Percentiles rank a stretch among this genome's conserved stretches.
These are phyloP conservation scores for Euptelea pleiosperma DNA, from an alignment of 164 flowering plant genomes.

Conservation along the genomic window DNA sequence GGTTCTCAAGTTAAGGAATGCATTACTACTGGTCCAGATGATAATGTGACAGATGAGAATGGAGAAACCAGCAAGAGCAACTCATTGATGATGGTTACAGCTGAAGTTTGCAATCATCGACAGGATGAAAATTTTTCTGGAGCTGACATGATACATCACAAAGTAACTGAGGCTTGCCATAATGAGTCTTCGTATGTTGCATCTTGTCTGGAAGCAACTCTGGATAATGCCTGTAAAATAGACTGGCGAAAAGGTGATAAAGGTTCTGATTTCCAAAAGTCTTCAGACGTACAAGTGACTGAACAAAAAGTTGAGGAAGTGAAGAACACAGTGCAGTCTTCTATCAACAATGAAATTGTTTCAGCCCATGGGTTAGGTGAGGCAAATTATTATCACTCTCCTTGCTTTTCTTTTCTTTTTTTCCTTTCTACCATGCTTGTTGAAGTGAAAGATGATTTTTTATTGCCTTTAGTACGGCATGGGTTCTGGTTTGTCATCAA, in stretches of 20 bases:
- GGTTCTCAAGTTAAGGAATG: conserved; percentile 18
- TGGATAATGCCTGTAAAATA: conserved; percentile 3
- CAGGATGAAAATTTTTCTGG: conserved; percentile 11
- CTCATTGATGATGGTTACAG: conserved; percentile 3
- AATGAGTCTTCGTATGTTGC: conserved; percentile 9
- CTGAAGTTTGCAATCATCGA: conserved; percentile 13
- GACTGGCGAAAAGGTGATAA: conserved; percentile 9
- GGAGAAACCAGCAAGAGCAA: conserved; percentile 8
- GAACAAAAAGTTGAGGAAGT: neutral
- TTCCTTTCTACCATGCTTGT: too few species aligned
- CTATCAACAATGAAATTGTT: conserved; percentile 18
- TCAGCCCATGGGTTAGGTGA: conserved; percentile 13
- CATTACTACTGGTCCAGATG: conserved; percentile 17
- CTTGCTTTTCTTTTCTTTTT: neutral
- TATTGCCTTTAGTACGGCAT: too few species aligned
- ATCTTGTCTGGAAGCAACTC: conserved; percentile 13
- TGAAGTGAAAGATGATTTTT: neutral
- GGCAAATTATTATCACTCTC: neutral
- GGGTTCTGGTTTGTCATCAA: neutral
- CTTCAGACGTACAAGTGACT: neutral
- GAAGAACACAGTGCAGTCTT: conserved; percentile 12
- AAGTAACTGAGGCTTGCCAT: conserved; percentile 8
- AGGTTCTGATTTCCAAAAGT: conserved; percentile 9
- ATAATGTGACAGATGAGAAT: conserved; percentile 11
- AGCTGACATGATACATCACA: neutral